These are phyloP conservation scores for Hymenoscyphus albidus DNA, from an alignment of 2,329 filamentous ascomycete species.

Conservation along the genomic window DNA sequence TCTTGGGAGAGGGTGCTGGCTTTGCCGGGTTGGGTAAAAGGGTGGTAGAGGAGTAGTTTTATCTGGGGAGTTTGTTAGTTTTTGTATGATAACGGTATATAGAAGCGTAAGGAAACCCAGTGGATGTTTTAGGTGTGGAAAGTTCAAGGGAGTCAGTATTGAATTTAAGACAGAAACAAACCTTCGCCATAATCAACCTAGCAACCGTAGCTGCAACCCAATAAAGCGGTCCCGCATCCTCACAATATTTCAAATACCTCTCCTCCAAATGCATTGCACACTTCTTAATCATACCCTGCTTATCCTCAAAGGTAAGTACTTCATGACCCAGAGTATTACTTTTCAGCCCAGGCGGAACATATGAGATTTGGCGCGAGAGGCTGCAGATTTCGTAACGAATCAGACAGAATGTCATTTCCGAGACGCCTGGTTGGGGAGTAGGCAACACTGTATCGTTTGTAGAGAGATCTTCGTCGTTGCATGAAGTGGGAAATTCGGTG, in stretches of 20 bases:
- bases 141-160: background rate
- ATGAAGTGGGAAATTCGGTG: conserved; percentile 48
- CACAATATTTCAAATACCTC: conserved; percentile 35
- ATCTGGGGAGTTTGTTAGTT: conserved; percentile 19
- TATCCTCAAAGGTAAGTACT: conserved; percentile 30
- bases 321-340: conserved; percentile 10
- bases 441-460: conserved; percentile 33
- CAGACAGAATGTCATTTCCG: conserved; percentile 39
- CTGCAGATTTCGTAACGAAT: conserved; percentile 36
- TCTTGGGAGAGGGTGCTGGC: conserved; percentile 34
- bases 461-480: conserved; percentile 46
- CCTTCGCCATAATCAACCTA: conserved; percentile 38
- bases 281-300: conserved; percentile 32
- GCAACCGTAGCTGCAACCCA: conserved; percentile 47
- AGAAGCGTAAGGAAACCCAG: no score
- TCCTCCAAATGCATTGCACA: conserved; percentile 31
- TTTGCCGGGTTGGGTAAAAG: conserved; percentile 30
- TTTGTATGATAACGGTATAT: no score
- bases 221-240: conserved; percentile 43
- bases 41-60: conserved; percentile 37
- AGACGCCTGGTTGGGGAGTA: conserved; percentile 31
- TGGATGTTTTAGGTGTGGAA: no score
- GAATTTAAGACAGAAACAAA: background rate
- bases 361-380: conserved; percentile 26
- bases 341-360: conserved; percentile 23